Base-by-base conservation (phyloP, 2,329 filamentous ascomycete genomes). In the Colletotrichum chrysophilum region DNA sequence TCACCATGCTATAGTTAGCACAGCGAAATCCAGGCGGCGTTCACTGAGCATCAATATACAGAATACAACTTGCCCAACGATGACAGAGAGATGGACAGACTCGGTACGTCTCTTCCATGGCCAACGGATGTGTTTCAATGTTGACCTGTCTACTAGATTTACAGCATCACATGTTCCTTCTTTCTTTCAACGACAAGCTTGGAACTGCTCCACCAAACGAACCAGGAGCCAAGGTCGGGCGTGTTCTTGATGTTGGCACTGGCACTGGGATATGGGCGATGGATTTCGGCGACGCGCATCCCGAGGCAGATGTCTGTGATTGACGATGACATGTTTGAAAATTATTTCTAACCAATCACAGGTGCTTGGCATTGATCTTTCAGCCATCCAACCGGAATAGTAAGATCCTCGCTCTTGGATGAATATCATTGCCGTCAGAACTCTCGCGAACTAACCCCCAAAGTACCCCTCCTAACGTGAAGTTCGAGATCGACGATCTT, bases 381-480 rank as follows among this genome's bases (percentile, higher is more conserved):
- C 84, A 12, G 83, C 84, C 1, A 83, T 84, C 18, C 86, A 88
- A 66, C 85, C 86, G 0, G 77, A 77, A 43, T 82, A 84, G 80
- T 84, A 21, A 52, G 58, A 16, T 4, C 26, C 8, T 2, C 1
- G 4, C 1, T 12, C 4, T 18, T 38, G 7, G 4, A 38, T 3
- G 2, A 18, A n/a, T 6, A 7, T 12, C 8, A 28, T 4, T 66
- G 3, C 24, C 28, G 55, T 3, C 32, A 18, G 1, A n/a, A 32
- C 34, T 13, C 21, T 24, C n/a, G 28, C 48, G 55, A 36, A 36
- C 43, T 18, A 52, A 12, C 7, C 14, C 14, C 1, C 1, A 1
- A n/a, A 86, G 85, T 78, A 80, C 87, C n/a, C 85, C 85, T 0
- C 82, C 81, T 0, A 87, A 86, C 73, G 77, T 85, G 3, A 76